Evolutionary conservation across 306 rosid species (phyloP), one percentile per base, ranked within the genome.

Genomic region (Sechiopsis laciniata): DNA sequence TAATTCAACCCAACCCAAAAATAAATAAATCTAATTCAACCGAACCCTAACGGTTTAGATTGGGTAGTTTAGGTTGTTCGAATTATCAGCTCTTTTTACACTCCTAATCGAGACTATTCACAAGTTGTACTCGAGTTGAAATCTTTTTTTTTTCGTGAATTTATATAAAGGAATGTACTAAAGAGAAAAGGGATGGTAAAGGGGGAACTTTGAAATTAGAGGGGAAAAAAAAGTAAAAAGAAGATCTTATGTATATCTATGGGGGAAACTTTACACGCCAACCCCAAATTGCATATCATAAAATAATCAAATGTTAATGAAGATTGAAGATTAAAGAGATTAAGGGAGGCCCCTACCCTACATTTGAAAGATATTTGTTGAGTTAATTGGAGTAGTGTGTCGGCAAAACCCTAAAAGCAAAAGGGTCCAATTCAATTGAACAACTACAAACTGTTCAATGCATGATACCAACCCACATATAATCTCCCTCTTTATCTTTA

Each of bases 251-350:
- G 3, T 32, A 32, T 32, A 32, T 32, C 66, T 29, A 12, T 62
- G 0, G 3, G 46, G 68, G 68, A 62, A 58, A 62, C 68, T 62
- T 62, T 62, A 62, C 68, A 62, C 68, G 68, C 21, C 46, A 62
- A 29, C 48, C 12, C 68, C 48, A 62, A 29, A 58, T 11, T 22
- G 6, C 6, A 62, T 62, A 29, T 60, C 42, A 60, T 58, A 2
- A 11, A 12, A 60, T 6, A 60, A 24, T 57, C 7, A 52, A 21
- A 7, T 5, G 11, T 6, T 7, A 56, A 32, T 32, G 37, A 3
- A 32, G 37, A 32, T 32, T 32, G 37, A 32, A 32, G 37, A 32
- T 26, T 26, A 26, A 26, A 26, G 29, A 2, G 2, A 26, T 26
- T 26, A 26, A 10, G 14, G 62, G 68, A 29, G 68, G 16, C 68